Base-by-base conservation (phyloP, 495 filamentous ascomycete genomes). In the Lasiosphaeriaceae sp. region DNA sequence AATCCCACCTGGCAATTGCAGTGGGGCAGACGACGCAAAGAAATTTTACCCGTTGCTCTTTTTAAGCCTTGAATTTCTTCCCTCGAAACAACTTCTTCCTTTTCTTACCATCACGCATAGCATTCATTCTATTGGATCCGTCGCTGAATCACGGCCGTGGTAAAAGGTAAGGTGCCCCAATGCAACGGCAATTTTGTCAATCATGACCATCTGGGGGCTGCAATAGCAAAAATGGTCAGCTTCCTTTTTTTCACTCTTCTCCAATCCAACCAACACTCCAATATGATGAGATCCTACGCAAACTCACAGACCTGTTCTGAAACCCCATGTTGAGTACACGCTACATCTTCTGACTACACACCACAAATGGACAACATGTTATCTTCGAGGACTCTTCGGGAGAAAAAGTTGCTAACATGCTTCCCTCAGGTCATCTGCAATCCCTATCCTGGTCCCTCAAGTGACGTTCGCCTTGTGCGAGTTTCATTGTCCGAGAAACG, bases 251-350 rank as follows among this genome's bases (percentile, higher is more conserved):
- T 24, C 35, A 0, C 9, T 31, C 22, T 8, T 17, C 16, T 9
- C 49, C 29, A 37, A 39, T 35, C 34, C 47, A 37, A 20, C 16
- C 35, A 16, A 19, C 17, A 49, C 16, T n/a, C 45, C 54, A 50
- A 62, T 41, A 69, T 80, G 77, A 80, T 80, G 75, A 80, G 70
- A 74, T 56, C 49, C 61, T 43, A 73, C 71, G 71, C 72, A 74
- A 58, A 52, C 61, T 79, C 74, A 80, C 79, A 82, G 79, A 81
- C 79, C 79, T 82, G 79, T 81, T 82, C 79, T 78, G 77, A 82
- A 79, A 24, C 14, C 46, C 45, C 58, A 59, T 81, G 78, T 77
- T 70, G 78, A 80, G 68, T 73, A 61, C 67, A 70, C 67, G 75
- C 75, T 74, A 66, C 53, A 63, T 73, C 62, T 66, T 54, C 72